Conservation (phyloP, 2,329 filamentous ascomycete genomes). For the Cladophialophora immunda region DNA sequence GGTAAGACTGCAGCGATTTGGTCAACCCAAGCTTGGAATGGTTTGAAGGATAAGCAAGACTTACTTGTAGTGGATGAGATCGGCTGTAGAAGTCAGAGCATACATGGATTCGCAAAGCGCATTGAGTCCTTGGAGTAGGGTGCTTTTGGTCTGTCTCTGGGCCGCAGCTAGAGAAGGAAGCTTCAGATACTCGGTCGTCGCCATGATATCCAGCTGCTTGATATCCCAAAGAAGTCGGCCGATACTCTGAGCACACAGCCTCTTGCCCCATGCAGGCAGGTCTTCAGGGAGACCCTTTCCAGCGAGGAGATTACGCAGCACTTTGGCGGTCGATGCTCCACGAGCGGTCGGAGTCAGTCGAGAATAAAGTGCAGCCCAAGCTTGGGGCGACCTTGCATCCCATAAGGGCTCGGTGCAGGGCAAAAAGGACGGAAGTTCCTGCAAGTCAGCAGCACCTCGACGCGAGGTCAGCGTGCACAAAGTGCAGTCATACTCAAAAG, state of each 20-base stretch:
- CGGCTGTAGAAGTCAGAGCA: slow-evolving; percentile 27
- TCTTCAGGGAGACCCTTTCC: slow-evolving; percentile 29
- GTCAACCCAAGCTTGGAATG: slow-evolving; percentile 1
- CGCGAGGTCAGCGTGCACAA: slow-evolving; percentile 33
- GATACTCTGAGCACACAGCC: slow-evolving; percentile 35
- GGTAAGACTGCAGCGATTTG: slow-evolving; percentile 21
- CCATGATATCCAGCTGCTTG: slow-evolving; percentile 36
- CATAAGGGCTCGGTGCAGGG: slow-evolving; percentile 34
- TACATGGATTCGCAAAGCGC: slow-evolving; percentile 32
- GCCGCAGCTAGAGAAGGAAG: slow-evolving; percentile 32
- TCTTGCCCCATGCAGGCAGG: slow-evolving; percentile 35
- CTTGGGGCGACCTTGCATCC: slow-evolving; percentile 31
- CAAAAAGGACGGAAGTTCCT: slow-evolving; percentile 33
- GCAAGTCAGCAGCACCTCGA: slow-evolving; percentile 33
- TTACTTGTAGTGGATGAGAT: slow-evolving; percentile 37
- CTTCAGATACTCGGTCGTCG: slow-evolving; percentile 30
- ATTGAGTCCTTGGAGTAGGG: slow-evolving; percentile 35
- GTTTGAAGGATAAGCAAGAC: slow-evolving; percentile 4
- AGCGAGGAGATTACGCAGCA: slow-evolving; percentile 32
- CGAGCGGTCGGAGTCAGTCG: slow-evolving; percentile 27
- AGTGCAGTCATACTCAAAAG: slow-evolving; percentile 37
- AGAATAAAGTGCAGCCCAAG: slow-evolving; percentile 31
- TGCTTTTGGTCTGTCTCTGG: slow-evolving; percentile 34
- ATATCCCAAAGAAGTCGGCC: slow-evolving; percentile 38
- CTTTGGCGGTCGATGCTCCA: slow-evolving; percentile 28